Conservation (phyloP, 805 yeast species). For the Clavispora asparagi region DNA sequence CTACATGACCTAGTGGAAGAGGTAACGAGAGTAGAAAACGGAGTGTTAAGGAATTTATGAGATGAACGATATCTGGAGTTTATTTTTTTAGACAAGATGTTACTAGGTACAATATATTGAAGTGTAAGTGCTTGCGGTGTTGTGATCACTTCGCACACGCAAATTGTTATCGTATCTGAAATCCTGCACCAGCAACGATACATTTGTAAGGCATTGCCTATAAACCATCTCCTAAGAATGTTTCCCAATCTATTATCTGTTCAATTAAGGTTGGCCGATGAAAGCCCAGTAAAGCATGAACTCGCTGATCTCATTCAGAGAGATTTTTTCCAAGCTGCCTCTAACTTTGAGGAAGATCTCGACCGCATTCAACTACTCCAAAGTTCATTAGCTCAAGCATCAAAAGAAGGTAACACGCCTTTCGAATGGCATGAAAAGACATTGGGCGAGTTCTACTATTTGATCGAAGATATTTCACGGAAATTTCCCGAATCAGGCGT, state of each 20-base stretch:
- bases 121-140: no score
- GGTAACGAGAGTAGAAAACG: conserved; percentile 6
- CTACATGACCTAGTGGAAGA: conserved; percentile 23
- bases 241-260: conserved; percentile 41
- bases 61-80: neutral
- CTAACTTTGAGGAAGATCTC: conserved; percentile 32
- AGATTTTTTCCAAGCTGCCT: conserved; percentile 39
- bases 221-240: conserved; percentile 1
- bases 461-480: conserved; percentile 36
- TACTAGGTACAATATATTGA: neutral
- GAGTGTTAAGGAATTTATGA: conserved; percentile 1
- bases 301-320: conserved; percentile 41
- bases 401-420: conserved; percentile 23
- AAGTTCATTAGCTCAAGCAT: conserved; percentile 25
- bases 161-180: neutral
- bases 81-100: no score
- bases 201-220: neutral
- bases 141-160: neutral
- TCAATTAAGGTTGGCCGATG: conserved; percentile 46
- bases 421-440: conserved; percentile 16
- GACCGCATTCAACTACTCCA: conserved; percentile 41
- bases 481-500: conserved; percentile 64
- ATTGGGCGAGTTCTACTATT: conserved; percentile 43
- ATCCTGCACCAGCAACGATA: conserved; percentile 1
- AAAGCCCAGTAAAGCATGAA: conserved; percentile 34